Conservation (phyloP, 257 asterid species). For the Eustoma russellianum region DNA sequence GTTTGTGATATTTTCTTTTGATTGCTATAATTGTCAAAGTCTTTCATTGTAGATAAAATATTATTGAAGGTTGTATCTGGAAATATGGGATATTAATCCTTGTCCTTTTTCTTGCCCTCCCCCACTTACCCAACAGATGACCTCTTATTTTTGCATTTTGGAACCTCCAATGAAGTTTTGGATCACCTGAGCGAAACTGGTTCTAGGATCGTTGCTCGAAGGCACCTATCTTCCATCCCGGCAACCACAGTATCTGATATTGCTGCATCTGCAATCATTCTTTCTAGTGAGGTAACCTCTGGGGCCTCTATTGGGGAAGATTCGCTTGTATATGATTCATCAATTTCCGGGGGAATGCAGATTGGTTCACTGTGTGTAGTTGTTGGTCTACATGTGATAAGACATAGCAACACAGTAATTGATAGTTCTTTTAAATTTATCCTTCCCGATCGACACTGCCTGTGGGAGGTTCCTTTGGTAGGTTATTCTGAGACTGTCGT, state of each 20-base stretch:
- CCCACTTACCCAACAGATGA: slow-evolving; percentile 34
- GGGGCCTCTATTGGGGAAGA: slow-evolving; percentile 90
- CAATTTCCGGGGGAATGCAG: slow-evolving; percentile 59
- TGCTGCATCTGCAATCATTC: slow-evolving; percentile 81
- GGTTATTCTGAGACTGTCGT: slow-evolving; percentile 55
- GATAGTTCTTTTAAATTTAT: slow-evolving; percentile 52
- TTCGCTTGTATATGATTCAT: slow-evolving; percentile 81
- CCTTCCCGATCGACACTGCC: slow-evolving; percentile 97
- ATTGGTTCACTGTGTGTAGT: slow-evolving; percentile 86
- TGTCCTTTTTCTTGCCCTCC: slow-evolving; percentile 5
- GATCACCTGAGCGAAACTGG: slow-evolving; percentile 81
- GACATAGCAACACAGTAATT: slow-evolving; percentile 11
- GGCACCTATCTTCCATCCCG: slow-evolving; percentile 93
- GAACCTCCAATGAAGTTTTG: slow-evolving; percentile 95
- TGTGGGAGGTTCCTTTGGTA: slow-evolving; percentile 95
- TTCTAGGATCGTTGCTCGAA: slow-evolving; percentile 75
- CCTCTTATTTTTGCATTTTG: slow-evolving; percentile 87
- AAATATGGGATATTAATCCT: slow-evolving; percentile 6
- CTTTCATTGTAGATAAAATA: neutral
- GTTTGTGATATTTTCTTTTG: neutral
- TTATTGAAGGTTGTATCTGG: neutral
- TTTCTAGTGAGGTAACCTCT: slow-evolving; percentile 72
- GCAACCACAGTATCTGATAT: slow-evolving; percentile 83
- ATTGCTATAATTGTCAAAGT: neutral
- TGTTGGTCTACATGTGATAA: slow-evolving; percentile 69